A percentile compares a stretch with the other conserved stretches of the same genome.
Evolutionary conservation across 768 basidiomycete species (phyloP).

Genomic region (Trametes meyenii): DNA sequence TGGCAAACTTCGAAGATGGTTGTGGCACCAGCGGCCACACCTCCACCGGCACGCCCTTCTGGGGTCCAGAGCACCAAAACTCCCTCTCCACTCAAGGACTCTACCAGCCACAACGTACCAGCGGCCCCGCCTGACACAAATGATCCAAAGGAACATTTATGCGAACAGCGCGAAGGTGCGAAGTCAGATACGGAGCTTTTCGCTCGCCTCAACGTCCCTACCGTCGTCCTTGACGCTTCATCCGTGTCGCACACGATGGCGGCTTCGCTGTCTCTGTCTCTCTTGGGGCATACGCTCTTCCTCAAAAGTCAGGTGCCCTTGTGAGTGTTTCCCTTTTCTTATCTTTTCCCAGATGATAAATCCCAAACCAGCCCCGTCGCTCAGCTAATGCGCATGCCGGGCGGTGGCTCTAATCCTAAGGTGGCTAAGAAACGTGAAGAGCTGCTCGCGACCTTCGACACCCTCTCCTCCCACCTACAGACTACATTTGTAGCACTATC

Average conservation of each 20-base stretch:
- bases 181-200: not conserved
- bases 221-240: constrained; percentile 51
- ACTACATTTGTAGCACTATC: constrained; percentile 78
- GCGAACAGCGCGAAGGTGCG: not conserved
- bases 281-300: constrained; percentile 73
- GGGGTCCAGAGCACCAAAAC: not conserved
- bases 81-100: not conserved
- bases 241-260: constrained; percentile 61
- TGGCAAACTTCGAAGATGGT: constrained; percentile 6
- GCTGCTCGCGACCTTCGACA: constrained; percentile 67
- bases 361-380: constrained; percentile 53
- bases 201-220: constrained; percentile 37
- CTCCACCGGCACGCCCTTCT: constrained; percentile 1
- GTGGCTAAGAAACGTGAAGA: constrained; percentile 63
- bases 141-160: not conserved
- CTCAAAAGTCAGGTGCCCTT: constrained; percentile 80
- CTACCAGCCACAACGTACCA: constrained; percentile 14
- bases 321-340: constrained; percentile 45
- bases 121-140: not conserved
- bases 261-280: constrained; percentile 59
- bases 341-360: not conserved
- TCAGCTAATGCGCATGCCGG: constrained; percentile 63
- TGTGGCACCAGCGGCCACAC: not conserved
- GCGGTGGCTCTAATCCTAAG: constrained; percentile 49
- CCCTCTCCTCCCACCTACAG: constrained; percentile 68